These are phyloP conservation scores for Reticulascus tulasneorum DNA, from an alignment of 2,329 filamentous ascomycete genomes.

Conservation along the genomic window DNA sequence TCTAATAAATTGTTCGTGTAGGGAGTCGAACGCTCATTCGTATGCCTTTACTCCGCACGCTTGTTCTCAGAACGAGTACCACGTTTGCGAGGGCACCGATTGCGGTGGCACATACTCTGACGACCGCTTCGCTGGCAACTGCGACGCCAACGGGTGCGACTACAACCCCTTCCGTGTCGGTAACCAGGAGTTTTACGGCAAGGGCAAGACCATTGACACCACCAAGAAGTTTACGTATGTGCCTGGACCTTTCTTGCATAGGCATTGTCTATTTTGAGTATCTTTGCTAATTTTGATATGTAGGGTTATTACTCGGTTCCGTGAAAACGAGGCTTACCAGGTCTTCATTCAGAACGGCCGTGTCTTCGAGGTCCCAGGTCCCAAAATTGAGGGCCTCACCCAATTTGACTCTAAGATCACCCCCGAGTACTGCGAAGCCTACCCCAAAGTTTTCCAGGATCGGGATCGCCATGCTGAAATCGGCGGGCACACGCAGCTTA, in stretches of 20 bases:
- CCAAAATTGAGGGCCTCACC: slow-evolving; percentile 35
- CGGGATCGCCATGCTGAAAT: slow-evolving; percentile 43
- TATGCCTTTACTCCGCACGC: slow-evolving; percentile 21
- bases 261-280: neutral
- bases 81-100: slow-evolving; percentile 14
- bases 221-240: slow-evolving; percentile 44
- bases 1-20: neutral
- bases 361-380: slow-evolving; percentile 14
- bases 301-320: slow-evolving; percentile 59
- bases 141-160: slow-evolving; percentile 64
- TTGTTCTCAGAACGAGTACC: slow-evolving; percentile 14
- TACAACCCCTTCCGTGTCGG: slow-evolving; percentile 62
- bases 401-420: slow-evolving; percentile 57
- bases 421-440: slow-evolving; percentile 48
- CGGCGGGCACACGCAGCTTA: slow-evolving; percentile 53
- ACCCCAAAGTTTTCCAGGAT: slow-evolving; percentile 52
- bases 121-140: slow-evolving; percentile 52
- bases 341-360: slow-evolving; percentile 14
- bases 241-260: neutral
- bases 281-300: neutral
- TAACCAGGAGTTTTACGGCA: slow-evolving; percentile 56
- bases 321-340: slow-evolving; percentile 10
- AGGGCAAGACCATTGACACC: slow-evolving; percentile 55
- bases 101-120: slow-evolving; percentile 47
- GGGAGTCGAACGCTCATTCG: slow-evolving; percentile 20